Conservation (phyloP, 495 filamentous ascomycete genomes). For the Parathielavia hyrcaniae region DNA sequence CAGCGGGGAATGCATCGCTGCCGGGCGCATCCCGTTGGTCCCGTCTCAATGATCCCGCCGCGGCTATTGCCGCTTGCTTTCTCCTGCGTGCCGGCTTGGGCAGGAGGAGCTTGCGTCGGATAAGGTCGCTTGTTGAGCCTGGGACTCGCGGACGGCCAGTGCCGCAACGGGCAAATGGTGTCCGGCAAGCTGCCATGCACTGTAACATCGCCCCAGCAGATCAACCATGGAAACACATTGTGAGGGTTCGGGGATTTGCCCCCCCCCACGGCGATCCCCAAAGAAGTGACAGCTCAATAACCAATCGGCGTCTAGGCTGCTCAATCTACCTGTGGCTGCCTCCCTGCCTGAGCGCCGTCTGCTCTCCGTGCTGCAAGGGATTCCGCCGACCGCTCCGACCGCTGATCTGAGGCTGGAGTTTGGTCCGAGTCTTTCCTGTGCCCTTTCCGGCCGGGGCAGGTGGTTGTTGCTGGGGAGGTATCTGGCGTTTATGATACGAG, state of each 20-base stretch:
- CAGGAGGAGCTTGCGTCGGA: background rate
- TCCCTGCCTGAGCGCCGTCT: background rate
- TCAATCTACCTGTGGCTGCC: background rate
- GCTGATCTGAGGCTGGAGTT: conserved; percentile 9
- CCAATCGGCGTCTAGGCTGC: conserved; percentile 9
- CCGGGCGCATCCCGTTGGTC: background rate
- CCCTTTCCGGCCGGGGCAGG: background rate
- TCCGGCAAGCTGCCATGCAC: conserved; percentile 13
- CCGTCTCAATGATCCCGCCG: background rate
- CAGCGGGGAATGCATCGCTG: background rate
- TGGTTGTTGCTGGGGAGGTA: background rate
- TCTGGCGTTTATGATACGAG: background rate
- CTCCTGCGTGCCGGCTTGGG: background rate
- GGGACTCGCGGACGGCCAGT: background rate
- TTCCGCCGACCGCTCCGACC: background rate
- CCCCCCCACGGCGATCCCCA: background rate
- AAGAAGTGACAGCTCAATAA: conserved; percentile 4
- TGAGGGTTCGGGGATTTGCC: background rate
- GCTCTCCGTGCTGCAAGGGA: background rate
- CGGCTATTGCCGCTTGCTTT: conserved; percentile 4
- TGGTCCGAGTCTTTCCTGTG: conserved; percentile 11
- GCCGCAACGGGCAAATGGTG: background rate
- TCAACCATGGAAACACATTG: conserved; percentile 5
- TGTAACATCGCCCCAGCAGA: conserved; percentile 18
- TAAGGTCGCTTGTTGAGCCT: background rate